phyloP scores from a whole-genome alignment of 2,329 filamentous ascomycete species.

The Apiospora aurea region DNA sequence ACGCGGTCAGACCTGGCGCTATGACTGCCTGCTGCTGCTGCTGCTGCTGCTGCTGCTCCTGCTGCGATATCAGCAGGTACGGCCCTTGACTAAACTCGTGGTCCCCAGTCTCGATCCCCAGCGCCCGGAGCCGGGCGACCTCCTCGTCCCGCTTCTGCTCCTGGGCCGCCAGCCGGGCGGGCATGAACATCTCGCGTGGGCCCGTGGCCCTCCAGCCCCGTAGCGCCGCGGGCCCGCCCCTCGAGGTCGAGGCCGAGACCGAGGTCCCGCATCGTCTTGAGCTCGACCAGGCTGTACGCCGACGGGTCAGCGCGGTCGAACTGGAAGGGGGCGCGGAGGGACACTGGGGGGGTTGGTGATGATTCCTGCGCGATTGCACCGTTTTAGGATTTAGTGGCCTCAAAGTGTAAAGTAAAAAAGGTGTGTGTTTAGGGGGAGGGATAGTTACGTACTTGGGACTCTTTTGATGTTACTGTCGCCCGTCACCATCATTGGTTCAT shows the following conservation, averaged over 20 bases:
- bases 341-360: not conserved
- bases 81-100: not conserved
- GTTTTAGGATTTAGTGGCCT: too few species aligned
- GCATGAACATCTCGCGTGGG: constrained; percentile 6
- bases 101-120: not conserved
- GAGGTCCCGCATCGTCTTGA: constrained; percentile 7
- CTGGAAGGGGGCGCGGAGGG: not conserved
- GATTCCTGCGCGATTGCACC: not conserved
- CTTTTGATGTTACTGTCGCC: not conserved
- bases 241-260: not conserved
- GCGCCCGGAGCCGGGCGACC: not conserved
- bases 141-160: not conserved
- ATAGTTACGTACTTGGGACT: not conserved
- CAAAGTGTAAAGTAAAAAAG: too few species aligned
- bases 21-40: not conserved
- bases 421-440: too few species aligned
- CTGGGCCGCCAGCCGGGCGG: not conserved
- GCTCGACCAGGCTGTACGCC: not conserved
- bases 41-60: not conserved
- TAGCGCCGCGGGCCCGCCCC: not conserved
- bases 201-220: not conserved
- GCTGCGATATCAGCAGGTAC: not conserved
- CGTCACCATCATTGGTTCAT: not conserved
- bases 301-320: constrained; percentile 13
- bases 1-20: too few species aligned